Evolutionary conservation across 192 early-diverging fungal genomes (phyloP), one percentile per base, ranked within the genome.

Genomic region (Umbelopsis vinacea): DNA sequence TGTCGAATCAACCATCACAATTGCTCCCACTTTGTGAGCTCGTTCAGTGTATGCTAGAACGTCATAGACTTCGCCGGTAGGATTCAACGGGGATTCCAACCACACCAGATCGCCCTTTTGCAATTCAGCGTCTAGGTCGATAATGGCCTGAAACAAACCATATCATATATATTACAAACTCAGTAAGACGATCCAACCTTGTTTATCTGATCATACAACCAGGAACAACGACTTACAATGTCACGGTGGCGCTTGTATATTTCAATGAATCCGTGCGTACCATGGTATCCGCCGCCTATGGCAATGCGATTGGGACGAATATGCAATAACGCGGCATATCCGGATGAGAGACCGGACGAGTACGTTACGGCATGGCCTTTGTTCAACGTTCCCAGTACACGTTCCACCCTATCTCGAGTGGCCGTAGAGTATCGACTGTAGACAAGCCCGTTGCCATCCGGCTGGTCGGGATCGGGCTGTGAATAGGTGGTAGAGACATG

Each of bases 71-170:
- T 90, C 86, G 46, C 90, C 91, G 4, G 75, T 79, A 1, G 89
- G 90, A 75, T 89, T 90, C 29, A 81, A 60, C 6, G 89, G 91
- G 37, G 83, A 84, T 71, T 90, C 90, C 26, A 93, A 50, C 81
- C 83, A 84, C 33, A 91, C 75, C n/a, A 89, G 52, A 54, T 91
- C 86, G 8, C 85, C 88, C 46, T 71, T 73, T 37, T 78, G 70
- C 33, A 63, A 74, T 24, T 73, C 15, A 52, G 73, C 76, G 40
- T 83, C 78, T 40, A 79, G 22, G 22, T 75, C 71, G 0, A 87
- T 73, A 8, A 83, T 71, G 45, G 77, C 52, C 71, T 72, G 46
- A 2, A 68, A n/a, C 0, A 46, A 7, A 19, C 50, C 19, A 35
- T 26, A 60, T 15, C 15, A 26, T 15, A 29, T 60, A 37, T 57